A percentile compares a stretch with the other conserved stretches of the same genome.
These are phyloP conservation scores for Scutellaria baicalensis DNA, from an alignment of 257 asterid species.

Conservation along the genomic window DNA sequence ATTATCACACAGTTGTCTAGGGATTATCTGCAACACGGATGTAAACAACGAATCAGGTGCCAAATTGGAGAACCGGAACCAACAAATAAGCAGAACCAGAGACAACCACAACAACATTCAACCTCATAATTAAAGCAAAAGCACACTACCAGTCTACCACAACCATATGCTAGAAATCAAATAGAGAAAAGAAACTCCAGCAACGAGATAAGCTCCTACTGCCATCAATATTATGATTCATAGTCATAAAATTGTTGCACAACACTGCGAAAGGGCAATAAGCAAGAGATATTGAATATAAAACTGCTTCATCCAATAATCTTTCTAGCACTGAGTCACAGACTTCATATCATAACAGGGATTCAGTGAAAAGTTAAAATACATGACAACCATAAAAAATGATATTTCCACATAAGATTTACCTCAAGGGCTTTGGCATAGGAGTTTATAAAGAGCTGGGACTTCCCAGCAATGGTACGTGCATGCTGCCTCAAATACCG, in stretches of 20 bases:
- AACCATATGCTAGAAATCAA: background rate
- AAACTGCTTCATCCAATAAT: background rate
- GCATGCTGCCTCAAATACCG: constrained; percentile 89
- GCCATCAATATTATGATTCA: background rate
- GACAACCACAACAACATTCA: background rate
- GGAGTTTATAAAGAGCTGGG: constrained; percentile 85
- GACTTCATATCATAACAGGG: background rate
- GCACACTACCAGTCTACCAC: background rate
- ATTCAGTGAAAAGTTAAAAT: background rate
- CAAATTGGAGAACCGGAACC: background rate
- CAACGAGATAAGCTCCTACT: background rate
- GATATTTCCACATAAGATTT: background rate
- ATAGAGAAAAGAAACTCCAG: background rate
- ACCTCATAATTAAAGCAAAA: background rate
- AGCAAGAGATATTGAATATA: background rate
- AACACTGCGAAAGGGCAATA: background rate
- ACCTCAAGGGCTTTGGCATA: constrained; percentile 95
- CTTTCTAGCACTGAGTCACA: background rate
- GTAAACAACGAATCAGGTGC: background rate
- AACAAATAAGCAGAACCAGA: background rate
- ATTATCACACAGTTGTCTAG: constrained; percentile 45
- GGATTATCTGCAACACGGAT: constrained; percentile 28
- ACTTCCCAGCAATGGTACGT: constrained; percentile 75
- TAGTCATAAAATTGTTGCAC: background rate
- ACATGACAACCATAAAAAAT: background rate